Evolutionary conservation across 345 rosid species (phyloP).

Genomic region (Brassica carinata): DNA sequence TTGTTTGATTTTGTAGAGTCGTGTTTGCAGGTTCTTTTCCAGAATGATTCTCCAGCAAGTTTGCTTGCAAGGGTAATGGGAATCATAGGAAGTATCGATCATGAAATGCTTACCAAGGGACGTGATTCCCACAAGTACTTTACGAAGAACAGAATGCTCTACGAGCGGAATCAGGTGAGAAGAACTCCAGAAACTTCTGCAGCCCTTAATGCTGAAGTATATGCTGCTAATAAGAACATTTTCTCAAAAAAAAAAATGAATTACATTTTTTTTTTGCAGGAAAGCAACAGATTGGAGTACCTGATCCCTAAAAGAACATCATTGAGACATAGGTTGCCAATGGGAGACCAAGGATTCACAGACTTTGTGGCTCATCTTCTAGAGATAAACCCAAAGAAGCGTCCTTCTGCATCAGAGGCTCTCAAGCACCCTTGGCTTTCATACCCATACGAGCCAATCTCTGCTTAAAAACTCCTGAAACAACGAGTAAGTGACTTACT

Average conservation of each 20-base stretch:
- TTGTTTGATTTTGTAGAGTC: background rate
- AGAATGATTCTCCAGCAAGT: conserved; percentile 96
- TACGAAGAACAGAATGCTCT: conserved; percentile 91
- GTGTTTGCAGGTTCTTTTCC: conserved; percentile 74
- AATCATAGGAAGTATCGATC: conserved; percentile 71
- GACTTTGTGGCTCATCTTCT: conserved; percentile 93
- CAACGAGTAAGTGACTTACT: background rate
- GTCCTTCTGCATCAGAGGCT: conserved; percentile 92
- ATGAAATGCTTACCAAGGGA: conserved; percentile 86
- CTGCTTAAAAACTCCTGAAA: conserved; percentile 50
- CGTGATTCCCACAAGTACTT: conserved; percentile 94
- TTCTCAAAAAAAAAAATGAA: background rate
- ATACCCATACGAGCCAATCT: conserved; percentile 91
- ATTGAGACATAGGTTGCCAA: conserved; percentile 85
- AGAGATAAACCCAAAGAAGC: conserved; percentile 92
- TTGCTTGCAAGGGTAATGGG: conserved; percentile 91
- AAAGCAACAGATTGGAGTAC: conserved; percentile 80
- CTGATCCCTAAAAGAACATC: conserved; percentile 93
- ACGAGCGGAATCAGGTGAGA: conserved; percentile 94
- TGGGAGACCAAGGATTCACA: conserved; percentile 98
- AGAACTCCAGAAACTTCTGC: background rate
- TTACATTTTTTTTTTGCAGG: conserved; percentile 50
- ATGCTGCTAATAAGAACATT: background rate
- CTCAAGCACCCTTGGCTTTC: conserved; percentile 98
- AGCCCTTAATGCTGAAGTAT: background rate